These are phyloP conservation scores for Erodium texanum DNA, from an alignment of 441 rosid species.

Conservation along the genomic window DNA sequence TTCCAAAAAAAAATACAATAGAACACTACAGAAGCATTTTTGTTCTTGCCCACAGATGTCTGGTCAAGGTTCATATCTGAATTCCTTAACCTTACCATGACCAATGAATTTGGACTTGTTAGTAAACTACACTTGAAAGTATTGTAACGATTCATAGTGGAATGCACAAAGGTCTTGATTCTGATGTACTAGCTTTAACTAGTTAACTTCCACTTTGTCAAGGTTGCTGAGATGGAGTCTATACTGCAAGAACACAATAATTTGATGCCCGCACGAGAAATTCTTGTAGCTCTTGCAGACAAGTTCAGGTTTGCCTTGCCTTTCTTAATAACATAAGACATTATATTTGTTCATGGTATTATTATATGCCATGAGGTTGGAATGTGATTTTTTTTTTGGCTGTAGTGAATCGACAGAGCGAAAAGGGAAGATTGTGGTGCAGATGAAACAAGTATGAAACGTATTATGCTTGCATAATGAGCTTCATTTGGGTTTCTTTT, in stretches of 20 bases:
- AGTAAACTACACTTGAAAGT: background rate
- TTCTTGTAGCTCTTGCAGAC: constrained; percentile 76
- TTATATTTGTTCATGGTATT: background rate
- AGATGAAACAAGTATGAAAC: constrained; percentile 78
- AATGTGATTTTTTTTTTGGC: too few species aligned
- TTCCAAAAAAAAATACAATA: background rate
- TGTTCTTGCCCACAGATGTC: background rate
- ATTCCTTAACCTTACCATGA: background rate
- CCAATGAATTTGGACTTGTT: background rate
- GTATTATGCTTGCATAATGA: constrained; percentile 3
- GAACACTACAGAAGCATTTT: background rate
- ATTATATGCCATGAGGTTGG: too few species aligned
- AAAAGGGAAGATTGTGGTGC: constrained; percentile 75
- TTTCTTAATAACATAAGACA: constrained; percentile 15
- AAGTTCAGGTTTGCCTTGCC: constrained; percentile 64
- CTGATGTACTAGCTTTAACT: background rate
- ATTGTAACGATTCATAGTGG: background rate
- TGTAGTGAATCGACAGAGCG: constrained; percentile 70
- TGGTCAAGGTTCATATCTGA: too few species aligned
- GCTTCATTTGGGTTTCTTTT: constrained; percentile 6
- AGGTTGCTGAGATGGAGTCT: constrained; percentile 92
- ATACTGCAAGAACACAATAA: constrained; percentile 71
- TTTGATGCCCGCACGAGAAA: constrained; percentile 63
- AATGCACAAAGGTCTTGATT: background rate
- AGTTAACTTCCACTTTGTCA: constrained; percentile 5